These are phyloP conservation scores for Chloris gayana DNA, from an alignment of 176 grass and related monocot genomes.

Conservation along the genomic window DNA sequence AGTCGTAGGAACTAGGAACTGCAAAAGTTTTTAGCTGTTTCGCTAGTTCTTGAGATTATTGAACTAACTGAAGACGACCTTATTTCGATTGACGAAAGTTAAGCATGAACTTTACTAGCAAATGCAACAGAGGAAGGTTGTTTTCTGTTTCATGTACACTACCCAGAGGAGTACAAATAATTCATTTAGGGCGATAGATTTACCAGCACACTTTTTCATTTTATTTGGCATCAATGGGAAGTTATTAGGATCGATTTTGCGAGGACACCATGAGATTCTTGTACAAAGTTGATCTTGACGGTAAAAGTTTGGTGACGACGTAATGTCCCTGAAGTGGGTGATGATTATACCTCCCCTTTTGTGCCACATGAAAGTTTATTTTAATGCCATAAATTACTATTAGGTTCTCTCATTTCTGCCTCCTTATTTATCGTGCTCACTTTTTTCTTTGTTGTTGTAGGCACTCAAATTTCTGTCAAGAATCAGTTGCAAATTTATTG, in stretches of 20 bases:
- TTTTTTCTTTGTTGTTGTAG: slow-evolving; percentile 37
- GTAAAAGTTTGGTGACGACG: slow-evolving; percentile 19
- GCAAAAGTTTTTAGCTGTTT: slow-evolving; percentile 11
- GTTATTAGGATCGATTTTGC: slow-evolving; percentile 21
- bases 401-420: neutral
- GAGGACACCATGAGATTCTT: neutral
- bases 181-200: slow-evolving; percentile 33
- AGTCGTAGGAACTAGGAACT: slow-evolving; percentile 21
- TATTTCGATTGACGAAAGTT: slow-evolving; percentile 9
- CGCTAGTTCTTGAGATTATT: slow-evolving; percentile 13
- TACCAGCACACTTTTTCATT: neutral
- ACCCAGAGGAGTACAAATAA: slow-evolving; percentile 3
- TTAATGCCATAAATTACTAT: neutral
- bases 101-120: neutral
- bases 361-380: neutral
- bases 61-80: neutral
- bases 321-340: neutral
- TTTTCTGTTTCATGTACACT: neutral
- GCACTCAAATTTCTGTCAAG: slow-evolving; percentile 52
- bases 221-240: slow-evolving; percentile 31
- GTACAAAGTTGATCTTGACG: neutral
- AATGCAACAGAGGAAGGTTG: slow-evolving; percentile 18
- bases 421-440: slow-evolving; percentile 1
- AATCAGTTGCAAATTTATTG: slow-evolving; percentile 64
- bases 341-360: neutral